Conservation (phyloP, 2,329 filamentous ascomycete genomes). For the Aspergillus sp. region DNA sequence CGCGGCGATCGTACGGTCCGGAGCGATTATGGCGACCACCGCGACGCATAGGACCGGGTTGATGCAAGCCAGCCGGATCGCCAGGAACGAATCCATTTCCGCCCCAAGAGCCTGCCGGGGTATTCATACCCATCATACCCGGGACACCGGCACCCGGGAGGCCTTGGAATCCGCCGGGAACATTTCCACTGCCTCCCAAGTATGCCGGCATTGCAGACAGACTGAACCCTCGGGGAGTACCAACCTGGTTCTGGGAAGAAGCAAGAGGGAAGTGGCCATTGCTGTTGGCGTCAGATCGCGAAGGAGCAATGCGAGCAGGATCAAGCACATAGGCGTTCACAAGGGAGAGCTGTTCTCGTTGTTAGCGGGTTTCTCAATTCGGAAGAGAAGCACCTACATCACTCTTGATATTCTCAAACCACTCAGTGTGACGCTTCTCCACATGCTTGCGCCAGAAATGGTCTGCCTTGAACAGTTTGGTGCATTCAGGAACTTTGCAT, state of each 20-base stretch:
- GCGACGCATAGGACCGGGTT: slow-evolving; percentile 66
- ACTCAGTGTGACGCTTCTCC: slow-evolving; percentile 91
- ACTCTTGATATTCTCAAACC: slow-evolving; percentile 74
- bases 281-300: slow-evolving; percentile 87
- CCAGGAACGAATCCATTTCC: slow-evolving; percentile 35
- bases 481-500: slow-evolving; percentile 93
- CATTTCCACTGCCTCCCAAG: slow-evolving; percentile 44
- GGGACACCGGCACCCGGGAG: slow-evolving; percentile 29
- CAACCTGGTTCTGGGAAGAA: slow-evolving; percentile 71
- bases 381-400: slow-evolving; percentile 62
- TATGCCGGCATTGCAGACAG: slow-evolving; percentile 70
- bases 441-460: slow-evolving; percentile 98
- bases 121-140: slow-evolving; percentile 31
- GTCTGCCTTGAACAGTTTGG: slow-evolving; percentile 95
- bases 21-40: slow-evolving; percentile 62
- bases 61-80: slow-evolving; percentile 46
- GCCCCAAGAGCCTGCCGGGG: slow-evolving; percentile 25
- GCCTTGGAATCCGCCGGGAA: slow-evolving; percentile 33
- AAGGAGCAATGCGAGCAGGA: slow-evolving; percentile 90
- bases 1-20: slow-evolving; percentile 72
- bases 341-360: slow-evolving; percentile 75
- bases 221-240: slow-evolving; percentile 90
- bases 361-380: slow-evolving; percentile 29
- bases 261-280: slow-evolving; percentile 90
- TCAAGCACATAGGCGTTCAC: slow-evolving; percentile 95